Evolutionary conservation across 1,284 basidiomycete species (phyloP).

Genomic region (Exsudoporus floridanus): DNA sequence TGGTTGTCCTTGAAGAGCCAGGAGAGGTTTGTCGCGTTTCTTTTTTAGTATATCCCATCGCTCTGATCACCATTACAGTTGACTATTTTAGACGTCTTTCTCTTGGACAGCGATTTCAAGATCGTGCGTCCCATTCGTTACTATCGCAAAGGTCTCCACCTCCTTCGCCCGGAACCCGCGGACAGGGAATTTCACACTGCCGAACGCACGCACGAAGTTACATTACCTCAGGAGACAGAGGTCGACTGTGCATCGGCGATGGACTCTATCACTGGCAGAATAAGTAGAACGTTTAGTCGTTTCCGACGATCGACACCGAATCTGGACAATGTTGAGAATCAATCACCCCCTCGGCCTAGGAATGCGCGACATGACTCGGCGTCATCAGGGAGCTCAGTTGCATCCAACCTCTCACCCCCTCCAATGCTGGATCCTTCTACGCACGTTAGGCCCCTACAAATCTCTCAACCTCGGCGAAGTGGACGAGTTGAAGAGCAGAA

Average conservation of each 20-base stretch:
- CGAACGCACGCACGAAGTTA: conserved; percentile 15
- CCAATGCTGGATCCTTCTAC: conserved; percentile 75
- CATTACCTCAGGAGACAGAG: conserved; percentile 15
- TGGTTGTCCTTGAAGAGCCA: conserved; percentile 85
- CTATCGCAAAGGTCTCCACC: conserved; percentile 73
- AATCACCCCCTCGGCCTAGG: not conserved
- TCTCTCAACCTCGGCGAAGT: conserved; percentile 17
- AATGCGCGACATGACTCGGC: conserved; percentile 22
- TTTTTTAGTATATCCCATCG: not conserved
- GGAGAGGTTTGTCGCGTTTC: conserved; percentile 62
- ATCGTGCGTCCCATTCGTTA: conserved; percentile 79
- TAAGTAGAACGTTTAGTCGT: conserved; percentile 49
- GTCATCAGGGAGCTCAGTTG: conserved; percentile 36
- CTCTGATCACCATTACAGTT: conserved; percentile 45
- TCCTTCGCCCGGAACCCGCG: conserved; percentile 46
- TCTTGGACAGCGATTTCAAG: conserved; percentile 87
- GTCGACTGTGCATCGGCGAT: conserved; percentile 42
- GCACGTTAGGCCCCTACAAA: conserved; percentile 56
- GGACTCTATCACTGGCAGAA: conserved; percentile 48
- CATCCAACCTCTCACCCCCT: conserved; percentile 43
- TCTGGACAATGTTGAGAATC: conserved; percentile 1
- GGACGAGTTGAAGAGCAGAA: conserved; percentile 23
- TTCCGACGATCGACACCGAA: conserved; percentile 16
- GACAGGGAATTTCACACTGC: conserved; percentile 32
- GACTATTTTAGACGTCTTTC: conserved; percentile 89